Evolutionary conservation across 2,329 filamentous ascomycete genomes (phyloP), one percentile per base, ranked within the genome.

Genomic region (Colletotrichum shisoi): DNA sequence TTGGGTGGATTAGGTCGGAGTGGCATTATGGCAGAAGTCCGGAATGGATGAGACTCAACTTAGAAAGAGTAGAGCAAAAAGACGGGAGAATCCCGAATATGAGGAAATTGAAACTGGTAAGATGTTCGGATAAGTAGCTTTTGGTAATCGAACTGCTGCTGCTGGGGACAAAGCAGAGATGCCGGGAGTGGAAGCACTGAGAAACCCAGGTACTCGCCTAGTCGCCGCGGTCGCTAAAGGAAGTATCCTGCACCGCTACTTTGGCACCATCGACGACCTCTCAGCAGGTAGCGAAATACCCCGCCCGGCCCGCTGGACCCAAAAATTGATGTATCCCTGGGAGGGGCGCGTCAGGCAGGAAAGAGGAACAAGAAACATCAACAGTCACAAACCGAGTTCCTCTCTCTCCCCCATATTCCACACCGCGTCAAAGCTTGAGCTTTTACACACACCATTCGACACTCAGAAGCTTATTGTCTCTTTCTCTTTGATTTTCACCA

Each of bases 351-450:
- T 67, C 66, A 62, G 62, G 66, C 66, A 61, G 53, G 62, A 57
- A 63, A 63, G 53, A 53, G 52, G 52, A 66, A 67, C 62, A 65
- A 68, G 57, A 61, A 68, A 68, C 57, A 66, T 67, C 62, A 67
- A 63, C 63, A 61, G 51, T 63, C 65, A 60, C 53, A 66, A 56
- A 46, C 46, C 58, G 42, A 66, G 53, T 56, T 56, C 42, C 62
- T 46, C 63, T 52, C 48, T 34, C 17, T 52, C 24, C 58, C 52
- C 53, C 52, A 69, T 69, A 69, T 67, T 51, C 57, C 57, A 65
- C 66, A 65, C 66, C 66, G 62, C 66, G 64, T 67, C 64, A 64
- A 67, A 67, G 64, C 64, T 67, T 60, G 54, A 62, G 54, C 56
- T 44, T 40, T 52, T 56, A 37, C 49, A 51, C 45, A 62, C 51